These are phyloP conservation scores for Penicillium steckii DNA, from an alignment of 495 filamentous ascomycete species.

Conservation along the genomic window DNA sequence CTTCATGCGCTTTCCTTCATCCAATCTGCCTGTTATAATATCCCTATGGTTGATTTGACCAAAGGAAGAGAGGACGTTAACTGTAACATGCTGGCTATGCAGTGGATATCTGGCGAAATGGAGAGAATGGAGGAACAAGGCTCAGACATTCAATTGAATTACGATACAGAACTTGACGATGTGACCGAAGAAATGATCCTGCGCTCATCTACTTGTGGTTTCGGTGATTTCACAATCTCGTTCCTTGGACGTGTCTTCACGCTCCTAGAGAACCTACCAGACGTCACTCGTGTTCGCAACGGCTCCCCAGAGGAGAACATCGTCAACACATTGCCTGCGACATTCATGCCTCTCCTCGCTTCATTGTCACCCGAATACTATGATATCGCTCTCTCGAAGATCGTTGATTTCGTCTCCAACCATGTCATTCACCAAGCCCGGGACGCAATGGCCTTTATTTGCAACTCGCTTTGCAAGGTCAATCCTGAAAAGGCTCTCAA, in stretches of 20 bases:
- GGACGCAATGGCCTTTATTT: slow-evolving; percentile 98
- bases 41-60: slow-evolving; percentile 84
- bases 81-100: slow-evolving; percentile 74
- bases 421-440: slow-evolving; percentile 97
- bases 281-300: slow-evolving; percentile 79
- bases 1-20: slow-evolving; percentile 92
- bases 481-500: slow-evolving; percentile 90
- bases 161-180: slow-evolving; percentile 76
- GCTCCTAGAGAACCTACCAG: slow-evolving; percentile 90
- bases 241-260: slow-evolving; percentile 95
- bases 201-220: slow-evolving; percentile 92
- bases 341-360: slow-evolving; percentile 86
- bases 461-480: slow-evolving; percentile 91
- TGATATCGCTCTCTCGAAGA: slow-evolving; percentile 86
- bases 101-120: slow-evolving; percentile 93
- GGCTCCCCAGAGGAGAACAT: slow-evolving; percentile 96
- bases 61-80: slow-evolving; percentile 66
- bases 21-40: slow-evolving; percentile 90
- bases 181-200: slow-evolving; percentile 86
- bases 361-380: slow-evolving; percentile 92
- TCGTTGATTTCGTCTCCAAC: slow-evolving; percentile 86
- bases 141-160: slow-evolving; percentile 78
- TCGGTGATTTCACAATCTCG: slow-evolving; percentile 86
- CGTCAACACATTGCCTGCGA: slow-evolving; percentile 91
- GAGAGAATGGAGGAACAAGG: slow-evolving; percentile 90